phyloP scores from a whole-genome alignment of 2,329 filamentous ascomycete species.

The Neofusicoccum umdonicola region DNA sequence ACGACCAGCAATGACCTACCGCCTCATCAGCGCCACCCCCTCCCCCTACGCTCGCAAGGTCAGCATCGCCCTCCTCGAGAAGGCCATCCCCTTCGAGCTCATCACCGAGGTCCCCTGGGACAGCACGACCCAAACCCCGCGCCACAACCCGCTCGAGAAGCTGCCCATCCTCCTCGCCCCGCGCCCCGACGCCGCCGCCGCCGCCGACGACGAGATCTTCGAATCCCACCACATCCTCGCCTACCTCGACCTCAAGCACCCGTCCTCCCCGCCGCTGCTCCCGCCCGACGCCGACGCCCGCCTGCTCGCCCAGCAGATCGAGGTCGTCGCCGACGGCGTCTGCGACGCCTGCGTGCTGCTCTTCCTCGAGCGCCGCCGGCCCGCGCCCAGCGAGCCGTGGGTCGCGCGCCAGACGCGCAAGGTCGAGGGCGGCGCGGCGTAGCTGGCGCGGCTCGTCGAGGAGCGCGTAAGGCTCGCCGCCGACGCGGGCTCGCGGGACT shows the following conservation, averaged over 20 bases:
- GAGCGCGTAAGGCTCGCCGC: not conserved
- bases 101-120: slow-evolving; percentile 46
- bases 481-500: not conserved
- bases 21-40: slow-evolving; percentile 31
- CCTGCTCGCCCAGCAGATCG: no score
- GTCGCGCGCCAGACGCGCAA: no score
- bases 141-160: slow-evolving; percentile 31
- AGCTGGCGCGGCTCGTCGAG: not conserved
- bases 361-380: no score
- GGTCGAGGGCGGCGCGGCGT: no score
- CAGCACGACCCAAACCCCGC: slow-evolving; percentile 36
- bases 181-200: not conserved
- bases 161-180: no score
- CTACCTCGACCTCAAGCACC: no score
- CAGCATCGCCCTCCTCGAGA: slow-evolving; percentile 40
- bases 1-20: not conserved
- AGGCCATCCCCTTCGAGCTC: slow-evolving; percentile 40
- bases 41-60: slow-evolving; percentile 44
- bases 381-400: no score
- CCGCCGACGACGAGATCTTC: not conserved
- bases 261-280: no score
- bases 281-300: no score
- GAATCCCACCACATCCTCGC: no score
- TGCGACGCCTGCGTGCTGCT: no score
- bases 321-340: no score